phyloP scores from a whole-genome alignment of 768 basidiomycete genomes.

The Polyporus arcularius region DNA sequence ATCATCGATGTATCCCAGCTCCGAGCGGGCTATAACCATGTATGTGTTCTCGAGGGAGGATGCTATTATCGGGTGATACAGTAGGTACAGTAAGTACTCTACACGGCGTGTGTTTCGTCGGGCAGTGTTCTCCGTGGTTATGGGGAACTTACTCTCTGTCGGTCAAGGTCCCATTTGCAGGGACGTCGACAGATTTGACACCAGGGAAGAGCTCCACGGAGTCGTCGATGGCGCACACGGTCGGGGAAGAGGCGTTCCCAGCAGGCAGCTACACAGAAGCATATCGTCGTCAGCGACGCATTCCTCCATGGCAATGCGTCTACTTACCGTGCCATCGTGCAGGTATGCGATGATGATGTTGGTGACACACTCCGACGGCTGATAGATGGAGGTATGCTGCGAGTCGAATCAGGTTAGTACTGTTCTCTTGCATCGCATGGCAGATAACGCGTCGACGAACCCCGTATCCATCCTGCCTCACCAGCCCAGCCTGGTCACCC shows the following conservation, averaged over 20 bases:
- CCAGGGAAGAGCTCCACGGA: conserved; percentile 13
- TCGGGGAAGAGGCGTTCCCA: neutral
- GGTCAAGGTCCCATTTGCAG: neutral
- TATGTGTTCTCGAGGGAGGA: too few relatives aligned
- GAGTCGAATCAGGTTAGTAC: too few relatives aligned
- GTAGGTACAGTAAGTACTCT: too few relatives aligned
- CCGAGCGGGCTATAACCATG: too few relatives aligned
- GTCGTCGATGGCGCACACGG: conserved; percentile 12
- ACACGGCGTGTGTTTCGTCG: too few relatives aligned
- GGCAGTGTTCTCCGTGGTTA: too few relatives aligned
- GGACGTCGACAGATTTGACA: neutral
- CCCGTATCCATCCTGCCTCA: conserved; percentile 14
- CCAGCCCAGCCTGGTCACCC: conserved; percentile 14
- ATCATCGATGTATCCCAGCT: too few relatives aligned
- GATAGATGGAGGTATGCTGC: conserved; percentile 13
- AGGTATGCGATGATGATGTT: conserved; percentile 11
- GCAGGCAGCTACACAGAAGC: neutral
- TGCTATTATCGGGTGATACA: too few relatives aligned
- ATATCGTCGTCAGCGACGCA: neutral
- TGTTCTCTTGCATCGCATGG: too few relatives aligned
- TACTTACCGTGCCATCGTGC: conserved; percentile 8
- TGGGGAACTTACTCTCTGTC: neutral
- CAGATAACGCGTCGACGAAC: neutral
- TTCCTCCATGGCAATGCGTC: neutral
- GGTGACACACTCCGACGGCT: conserved; percentile 6